phyloP scores from a whole-genome alignment of 208 protist genomes.

The Leishmania arabica region DNA sequence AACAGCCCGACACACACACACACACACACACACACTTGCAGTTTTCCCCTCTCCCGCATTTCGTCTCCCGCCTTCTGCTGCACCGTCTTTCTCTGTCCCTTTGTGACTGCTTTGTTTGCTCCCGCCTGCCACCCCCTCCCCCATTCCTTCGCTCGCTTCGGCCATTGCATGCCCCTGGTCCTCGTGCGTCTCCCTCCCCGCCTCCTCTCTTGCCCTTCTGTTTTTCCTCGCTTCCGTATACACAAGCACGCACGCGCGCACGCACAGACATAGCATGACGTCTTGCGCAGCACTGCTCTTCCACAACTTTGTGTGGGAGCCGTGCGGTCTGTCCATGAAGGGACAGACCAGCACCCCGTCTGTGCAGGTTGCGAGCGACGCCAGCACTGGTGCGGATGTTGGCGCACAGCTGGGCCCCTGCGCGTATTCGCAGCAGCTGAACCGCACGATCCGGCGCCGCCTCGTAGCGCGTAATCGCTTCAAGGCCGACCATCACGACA shows the following conservation, averaged over 20 bases:
- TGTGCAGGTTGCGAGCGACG: constrained; percentile 55
- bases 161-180: neutral
- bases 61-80: neutral
- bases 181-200: neutral
- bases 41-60: no score
- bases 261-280: constrained; percentile 17
- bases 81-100: neutral
- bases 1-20: constrained; percentile 1
- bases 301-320: constrained; percentile 31
- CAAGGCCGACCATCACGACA: constrained; percentile 69
- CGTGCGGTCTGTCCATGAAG: constrained; percentile 15
- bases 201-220: neutral
- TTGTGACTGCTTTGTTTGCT: neutral
- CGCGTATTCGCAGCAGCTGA: constrained; percentile 53
- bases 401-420: constrained; percentile 62
- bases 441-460: constrained; percentile 38
- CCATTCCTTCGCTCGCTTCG: neutral
- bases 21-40: constrained; percentile 36
- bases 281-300: constrained; percentile 71
- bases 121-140: neutral
- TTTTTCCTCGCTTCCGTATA: neutral
- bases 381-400: constrained; percentile 42
- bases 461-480: constrained; percentile 57
- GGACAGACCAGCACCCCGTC: constrained; percentile 7
- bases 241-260: neutral